These are phyloP conservation scores for Fusarium subtropicale DNA, from an alignment of 2,329 filamentous ascomycete genomes.

Conservation along the genomic window DNA sequence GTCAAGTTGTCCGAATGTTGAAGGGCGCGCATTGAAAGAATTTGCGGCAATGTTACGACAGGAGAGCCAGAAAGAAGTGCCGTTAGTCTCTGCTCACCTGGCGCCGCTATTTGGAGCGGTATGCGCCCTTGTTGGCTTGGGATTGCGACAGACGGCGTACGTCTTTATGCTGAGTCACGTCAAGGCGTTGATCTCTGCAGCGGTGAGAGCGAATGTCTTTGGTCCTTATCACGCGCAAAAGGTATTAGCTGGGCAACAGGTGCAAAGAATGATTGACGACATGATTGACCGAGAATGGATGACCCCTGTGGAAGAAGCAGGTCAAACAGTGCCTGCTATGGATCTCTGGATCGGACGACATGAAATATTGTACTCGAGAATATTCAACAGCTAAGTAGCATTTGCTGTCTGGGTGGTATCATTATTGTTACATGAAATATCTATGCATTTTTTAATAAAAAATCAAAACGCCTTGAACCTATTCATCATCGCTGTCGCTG, in stretches of 20 bases:
- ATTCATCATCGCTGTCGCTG: conserved; percentile 82
- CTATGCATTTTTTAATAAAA: conserved; percentile 37
- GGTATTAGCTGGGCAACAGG: conserved; percentile 70
- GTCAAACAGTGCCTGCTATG: conserved; percentile 80
- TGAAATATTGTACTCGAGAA: conserved; percentile 84
- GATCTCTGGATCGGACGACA: conserved; percentile 87
- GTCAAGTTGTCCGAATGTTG: conserved; percentile 49
- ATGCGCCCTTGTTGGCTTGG: conserved; percentile 70
- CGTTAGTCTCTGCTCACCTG: conserved; percentile 71
- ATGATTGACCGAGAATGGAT: conserved; percentile 71
- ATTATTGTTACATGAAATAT: conserved; percentile 47
- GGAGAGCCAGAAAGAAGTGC: conserved; percentile 49
- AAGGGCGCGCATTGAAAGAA: conserved; percentile 49
- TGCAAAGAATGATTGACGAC: conserved; percentile 68
- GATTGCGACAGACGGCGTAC: conserved; percentile 73
- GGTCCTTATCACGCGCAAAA: conserved; percentile 84
- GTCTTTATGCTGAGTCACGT: conserved; percentile 81
- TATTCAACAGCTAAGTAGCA: conserved; percentile 78
- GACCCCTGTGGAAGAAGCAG: conserved; percentile 72
- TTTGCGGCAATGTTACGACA: conserved; percentile 54
- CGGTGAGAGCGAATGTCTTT: conserved; percentile 80
- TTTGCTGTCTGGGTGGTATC: conserved; percentile 47
- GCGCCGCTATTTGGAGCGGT: conserved; percentile 78
- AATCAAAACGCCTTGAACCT: conserved; percentile 48
- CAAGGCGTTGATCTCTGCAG: conserved; percentile 80